These are phyloP conservation scores for Fusarium sp. DNA, from an alignment of 2,329 filamentous ascomycete species.

Conservation along the genomic window DNA sequence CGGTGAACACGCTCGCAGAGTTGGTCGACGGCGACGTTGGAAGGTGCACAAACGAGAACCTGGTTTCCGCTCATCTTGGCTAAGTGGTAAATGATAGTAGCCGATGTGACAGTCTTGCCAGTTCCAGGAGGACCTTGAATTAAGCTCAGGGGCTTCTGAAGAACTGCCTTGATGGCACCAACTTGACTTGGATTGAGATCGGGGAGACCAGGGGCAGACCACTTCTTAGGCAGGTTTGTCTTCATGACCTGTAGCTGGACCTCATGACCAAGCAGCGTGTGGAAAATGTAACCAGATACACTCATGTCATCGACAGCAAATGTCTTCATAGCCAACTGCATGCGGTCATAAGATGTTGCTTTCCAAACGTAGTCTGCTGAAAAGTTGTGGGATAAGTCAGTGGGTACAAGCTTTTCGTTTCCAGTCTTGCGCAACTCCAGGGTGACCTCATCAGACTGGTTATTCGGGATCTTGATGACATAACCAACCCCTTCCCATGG, in stretches of 20 bases:
- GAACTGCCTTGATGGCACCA: slow-evolving; percentile 92
- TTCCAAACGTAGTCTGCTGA: slow-evolving; percentile 99
- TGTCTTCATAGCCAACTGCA: slow-evolving; percentile 99
- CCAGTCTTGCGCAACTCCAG: slow-evolving; percentile 94
- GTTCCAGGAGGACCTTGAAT: slow-evolving; percentile 98
- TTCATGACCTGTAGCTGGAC: slow-evolving; percentile 96
- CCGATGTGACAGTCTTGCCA: slow-evolving; percentile 98
- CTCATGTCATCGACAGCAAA: slow-evolving; percentile 98
- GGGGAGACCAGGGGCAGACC: slow-evolving; percentile 91
- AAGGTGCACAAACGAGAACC: slow-evolving; percentile 95
- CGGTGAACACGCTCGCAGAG: slow-evolving; percentile 96
- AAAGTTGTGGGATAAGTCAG: slow-evolving; percentile 97
- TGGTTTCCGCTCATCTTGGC: slow-evolving; percentile 95
- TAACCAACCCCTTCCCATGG: slow-evolving; percentile 99
- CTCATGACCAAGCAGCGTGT: slow-evolving; percentile 94
- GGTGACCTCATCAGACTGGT: slow-evolving; percentile 96
- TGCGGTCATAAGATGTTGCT: slow-evolving; percentile 97
- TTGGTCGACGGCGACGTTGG: slow-evolving; percentile 98
- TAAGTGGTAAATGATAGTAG: slow-evolving; percentile 97
- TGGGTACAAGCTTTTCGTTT: slow-evolving; percentile 95
- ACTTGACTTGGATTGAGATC: slow-evolving; percentile 97
- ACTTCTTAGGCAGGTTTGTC: slow-evolving; percentile 94
- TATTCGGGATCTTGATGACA: slow-evolving; percentile 99
- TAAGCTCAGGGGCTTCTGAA: slow-evolving; percentile 92
- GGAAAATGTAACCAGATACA: slow-evolving; percentile 98